These are phyloP conservation scores for Lasiosphaeriaceae sp. DNA, from an alignment of 495 filamentous ascomycete genomes.

Conservation along the genomic window DNA sequence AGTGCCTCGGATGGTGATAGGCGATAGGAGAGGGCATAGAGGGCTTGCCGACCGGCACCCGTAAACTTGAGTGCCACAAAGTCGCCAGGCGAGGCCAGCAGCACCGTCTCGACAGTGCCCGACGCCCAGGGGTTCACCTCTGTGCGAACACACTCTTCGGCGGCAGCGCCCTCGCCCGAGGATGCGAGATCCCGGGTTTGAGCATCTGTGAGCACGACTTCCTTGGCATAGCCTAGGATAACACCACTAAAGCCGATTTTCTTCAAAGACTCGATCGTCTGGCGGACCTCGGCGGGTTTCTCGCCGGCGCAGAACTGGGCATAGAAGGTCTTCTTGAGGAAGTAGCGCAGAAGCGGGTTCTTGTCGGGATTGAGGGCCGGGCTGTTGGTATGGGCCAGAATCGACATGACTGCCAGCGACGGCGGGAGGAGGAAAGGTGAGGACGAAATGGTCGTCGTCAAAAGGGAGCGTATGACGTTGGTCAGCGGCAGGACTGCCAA, in stretches of 20 bases:
- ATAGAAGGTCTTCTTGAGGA: conserved; percentile 77
- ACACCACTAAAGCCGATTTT: conserved; percentile 69
- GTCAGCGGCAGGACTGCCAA: conserved; percentile 70
- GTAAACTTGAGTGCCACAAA: conserved; percentile 92
- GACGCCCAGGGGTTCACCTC: conserved; percentile 71
- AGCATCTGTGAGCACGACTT: conserved; percentile 61
- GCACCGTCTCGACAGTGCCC: conserved; percentile 72
- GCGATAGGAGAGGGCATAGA: conserved; percentile 57
- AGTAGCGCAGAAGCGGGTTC: conserved; percentile 51
- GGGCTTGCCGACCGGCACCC: conserved; percentile 77
- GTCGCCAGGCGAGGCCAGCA: conserved; percentile 68
- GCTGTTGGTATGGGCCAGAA: conserved; percentile 65
- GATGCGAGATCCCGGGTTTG: conserved; percentile 38
- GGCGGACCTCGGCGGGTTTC: conserved; percentile 55
- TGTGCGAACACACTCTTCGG: conserved; percentile 44
- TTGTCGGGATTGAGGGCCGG: conserved; percentile 54
- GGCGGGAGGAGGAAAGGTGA: conserved; percentile 67
- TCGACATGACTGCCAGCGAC: conserved; percentile 63
- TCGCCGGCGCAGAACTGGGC: conserved; percentile 81
- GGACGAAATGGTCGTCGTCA: conserved; percentile 76
- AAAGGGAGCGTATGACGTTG: conserved; percentile 70
- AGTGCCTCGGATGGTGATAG: conserved; percentile 59
- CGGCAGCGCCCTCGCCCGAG: conserved; percentile 26
- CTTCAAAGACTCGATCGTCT: conserved; percentile 57
- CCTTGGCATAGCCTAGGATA: conserved; percentile 72